These are phyloP conservation scores for Spergularia marina DNA, from an alignment of 148 eudicot species.

Conservation along the genomic window DNA sequence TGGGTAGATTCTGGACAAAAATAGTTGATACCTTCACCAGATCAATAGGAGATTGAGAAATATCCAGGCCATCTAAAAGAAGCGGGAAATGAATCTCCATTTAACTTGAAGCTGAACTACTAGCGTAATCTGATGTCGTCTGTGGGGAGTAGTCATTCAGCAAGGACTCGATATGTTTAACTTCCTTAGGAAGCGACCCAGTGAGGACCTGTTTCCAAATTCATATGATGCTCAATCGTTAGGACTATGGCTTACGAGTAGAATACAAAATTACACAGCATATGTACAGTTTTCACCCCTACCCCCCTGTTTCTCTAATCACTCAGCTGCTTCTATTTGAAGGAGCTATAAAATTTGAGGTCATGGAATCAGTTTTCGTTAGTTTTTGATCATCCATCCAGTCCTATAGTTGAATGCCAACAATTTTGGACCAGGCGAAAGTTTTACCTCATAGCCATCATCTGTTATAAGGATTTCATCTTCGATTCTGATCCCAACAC, in stretches of 20 bases:
- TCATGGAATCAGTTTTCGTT: neutral
- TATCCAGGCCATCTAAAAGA: neutral
- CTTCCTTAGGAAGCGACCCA: constrained; percentile 80
- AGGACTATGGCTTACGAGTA: neutral
- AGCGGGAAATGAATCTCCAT: neutral
- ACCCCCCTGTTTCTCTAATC: neutral
- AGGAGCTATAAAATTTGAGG: neutral
- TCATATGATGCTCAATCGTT: constrained; percentile 14
- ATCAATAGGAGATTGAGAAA: neutral
- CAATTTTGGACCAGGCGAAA: neutral
- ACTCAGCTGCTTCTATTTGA: neutral
- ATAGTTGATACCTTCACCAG: neutral
- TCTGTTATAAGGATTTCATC: constrained; percentile 93
- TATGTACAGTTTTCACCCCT: neutral
- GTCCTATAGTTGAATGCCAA: neutral
- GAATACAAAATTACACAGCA: neutral
- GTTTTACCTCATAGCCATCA: constrained; percentile 72
- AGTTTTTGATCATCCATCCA: neutral
- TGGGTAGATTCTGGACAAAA: neutral
- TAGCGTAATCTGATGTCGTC: constrained; percentile 24
- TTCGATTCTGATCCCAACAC: constrained; percentile 93
- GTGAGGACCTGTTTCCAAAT: constrained; percentile 66
- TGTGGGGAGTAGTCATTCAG: constrained; percentile 52
- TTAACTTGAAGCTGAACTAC: constrained; percentile 38
- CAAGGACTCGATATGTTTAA: constrained; percentile 69